These are phyloP conservation scores for Candida nanaspora DNA, from an alignment of 805 yeast genomes.

Conservation along the genomic window DNA sequence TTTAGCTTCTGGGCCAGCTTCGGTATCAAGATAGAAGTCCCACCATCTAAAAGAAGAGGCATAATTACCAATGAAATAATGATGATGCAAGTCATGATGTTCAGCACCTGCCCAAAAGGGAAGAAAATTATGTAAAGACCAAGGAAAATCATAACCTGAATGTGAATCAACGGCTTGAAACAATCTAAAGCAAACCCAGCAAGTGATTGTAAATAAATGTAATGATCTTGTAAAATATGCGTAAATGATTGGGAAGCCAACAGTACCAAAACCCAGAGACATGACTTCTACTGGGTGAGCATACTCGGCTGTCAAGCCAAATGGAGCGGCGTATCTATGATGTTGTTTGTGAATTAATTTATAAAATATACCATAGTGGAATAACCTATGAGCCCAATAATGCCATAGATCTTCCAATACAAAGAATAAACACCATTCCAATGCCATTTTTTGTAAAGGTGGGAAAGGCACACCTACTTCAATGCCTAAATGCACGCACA, in stretches of 20 bases:
- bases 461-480: slow-evolving; percentile 50
- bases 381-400: slow-evolving; percentile 50
- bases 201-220: slow-evolving; percentile 46
- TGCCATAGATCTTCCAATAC: slow-evolving; percentile 54
- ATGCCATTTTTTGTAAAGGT: slow-evolving; percentile 29
- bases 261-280: slow-evolving; percentile 52
- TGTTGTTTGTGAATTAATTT: slow-evolving; percentile 54
- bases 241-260: slow-evolving; percentile 51
- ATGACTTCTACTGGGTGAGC: slow-evolving; percentile 56
- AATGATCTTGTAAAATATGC: slow-evolving; percentile 38
- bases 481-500: slow-evolving; percentile 42
- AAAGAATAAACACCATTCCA: slow-evolving; percentile 43
- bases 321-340: slow-evolving; percentile 56
- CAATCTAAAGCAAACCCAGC: slow-evolving; percentile 46
- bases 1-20: slow-evolving; percentile 50
- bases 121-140: slow-evolving; percentile 48
- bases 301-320: slow-evolving; percentile 55
- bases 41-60: slow-evolving; percentile 55
- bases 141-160: slow-evolving; percentile 57
- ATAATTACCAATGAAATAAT: slow-evolving; percentile 51
- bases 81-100: slow-evolving; percentile 57
- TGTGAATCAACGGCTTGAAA: slow-evolving; percentile 57
- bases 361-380: slow-evolving; percentile 50
- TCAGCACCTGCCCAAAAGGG: slow-evolving; percentile 65
- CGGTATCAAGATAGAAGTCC: slow-evolving; percentile 46